A percentile compares a stretch with the other conserved stretches of the same genome.
Conservation (phyloP, 352 stramenopile species). For the Phytopythium boreale region DNA sequence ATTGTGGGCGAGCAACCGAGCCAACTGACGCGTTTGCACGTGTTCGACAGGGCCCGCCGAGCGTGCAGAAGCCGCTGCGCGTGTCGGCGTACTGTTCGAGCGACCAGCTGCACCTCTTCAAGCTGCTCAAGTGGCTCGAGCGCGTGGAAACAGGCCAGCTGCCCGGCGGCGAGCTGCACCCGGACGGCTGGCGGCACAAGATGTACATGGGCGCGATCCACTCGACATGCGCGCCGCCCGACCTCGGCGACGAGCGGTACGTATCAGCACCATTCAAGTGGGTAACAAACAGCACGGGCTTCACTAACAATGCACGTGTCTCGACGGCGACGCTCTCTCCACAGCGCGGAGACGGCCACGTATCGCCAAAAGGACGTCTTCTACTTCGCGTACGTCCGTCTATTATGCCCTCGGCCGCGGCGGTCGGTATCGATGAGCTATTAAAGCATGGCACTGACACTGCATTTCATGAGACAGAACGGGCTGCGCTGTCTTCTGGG, state of each 20-base stretch:
- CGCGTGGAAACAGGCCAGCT: conserved; percentile 73
- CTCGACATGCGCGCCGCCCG: conserved; percentile 51
- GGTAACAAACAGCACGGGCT: too few species aligned
- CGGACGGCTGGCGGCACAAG: conserved; percentile 77
- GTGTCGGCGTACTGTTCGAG: conserved; percentile 86
- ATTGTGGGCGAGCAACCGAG: too few species aligned
- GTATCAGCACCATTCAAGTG: too few species aligned
- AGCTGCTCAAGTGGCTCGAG: conserved; percentile 86
- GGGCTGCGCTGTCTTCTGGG: conserved; percentile 90
- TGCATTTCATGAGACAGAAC: too few species aligned
- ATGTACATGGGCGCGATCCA: conserved; percentile 89
- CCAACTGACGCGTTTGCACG: too few species aligned
- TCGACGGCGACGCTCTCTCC: too few species aligned
- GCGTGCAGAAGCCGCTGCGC: conserved; percentile 71
- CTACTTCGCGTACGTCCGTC: conserved; percentile 66
- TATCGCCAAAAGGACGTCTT: conserved; percentile 84
- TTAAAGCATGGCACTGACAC: too few species aligned
- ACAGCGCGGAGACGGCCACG: too few species aligned
- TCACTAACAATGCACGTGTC: too few species aligned
- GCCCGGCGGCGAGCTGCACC: conserved; percentile 70
- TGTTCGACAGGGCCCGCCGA: conserved; percentile 57
- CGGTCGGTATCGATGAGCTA: too few species aligned
- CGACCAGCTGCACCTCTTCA: conserved; percentile 82
- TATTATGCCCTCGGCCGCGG: too few species aligned
- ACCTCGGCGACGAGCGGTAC: too few species aligned